These are phyloP conservation scores for Dovyalis caffra DNA, from an alignment of 345 rosid species.

Conservation along the genomic window DNA sequence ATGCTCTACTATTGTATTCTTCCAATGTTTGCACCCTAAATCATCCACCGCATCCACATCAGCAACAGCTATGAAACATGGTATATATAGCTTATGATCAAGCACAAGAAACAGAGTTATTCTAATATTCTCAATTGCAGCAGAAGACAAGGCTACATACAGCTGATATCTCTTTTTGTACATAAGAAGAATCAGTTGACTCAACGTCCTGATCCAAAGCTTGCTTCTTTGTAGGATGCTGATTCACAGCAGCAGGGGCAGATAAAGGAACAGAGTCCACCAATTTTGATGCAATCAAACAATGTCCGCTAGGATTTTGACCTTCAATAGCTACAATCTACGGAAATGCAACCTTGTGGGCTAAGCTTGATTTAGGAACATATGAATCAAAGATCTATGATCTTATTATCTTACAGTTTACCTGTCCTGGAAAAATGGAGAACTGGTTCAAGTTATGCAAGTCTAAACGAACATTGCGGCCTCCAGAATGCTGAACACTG, in stretches of 20 bases:
- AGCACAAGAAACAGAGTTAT: neutral
- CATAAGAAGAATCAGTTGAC: slow-evolving; percentile 29
- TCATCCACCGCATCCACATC: neutral
- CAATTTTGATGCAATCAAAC: slow-evolving; percentile 76
- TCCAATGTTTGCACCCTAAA: slow-evolving; percentile 5
- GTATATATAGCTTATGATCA: neutral
- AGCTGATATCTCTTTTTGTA: slow-evolving; percentile 50
- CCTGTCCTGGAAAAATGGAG: slow-evolving; percentile 98
- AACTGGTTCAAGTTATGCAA: slow-evolving; percentile 60
- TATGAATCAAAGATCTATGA: slow-evolving; percentile 12
- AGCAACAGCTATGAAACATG: neutral
- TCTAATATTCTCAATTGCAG: slow-evolving; percentile 6
- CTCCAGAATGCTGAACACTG: slow-evolving; percentile 86
- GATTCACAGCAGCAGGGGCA: slow-evolving; percentile 28
- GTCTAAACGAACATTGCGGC: slow-evolving; percentile 77
- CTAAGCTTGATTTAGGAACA: slow-evolving; percentile 17
- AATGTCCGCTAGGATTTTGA: slow-evolving; percentile 92
- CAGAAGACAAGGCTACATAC: slow-evolving; percentile 43
- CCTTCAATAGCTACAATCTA: slow-evolving; percentile 93
- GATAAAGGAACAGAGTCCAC: slow-evolving; percentile 64
- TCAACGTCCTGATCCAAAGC: slow-evolving; percentile 55
- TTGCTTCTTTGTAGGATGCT: slow-evolving; percentile 76
- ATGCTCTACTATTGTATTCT: slow-evolving; percentile 1
- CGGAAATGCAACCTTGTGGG: slow-evolving; percentile 22
- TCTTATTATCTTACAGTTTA: slow-evolving; percentile 25